Conservation (phyloP, 1,139 yeast species). For the Suzukiozyma palmioleophila region DNA sequence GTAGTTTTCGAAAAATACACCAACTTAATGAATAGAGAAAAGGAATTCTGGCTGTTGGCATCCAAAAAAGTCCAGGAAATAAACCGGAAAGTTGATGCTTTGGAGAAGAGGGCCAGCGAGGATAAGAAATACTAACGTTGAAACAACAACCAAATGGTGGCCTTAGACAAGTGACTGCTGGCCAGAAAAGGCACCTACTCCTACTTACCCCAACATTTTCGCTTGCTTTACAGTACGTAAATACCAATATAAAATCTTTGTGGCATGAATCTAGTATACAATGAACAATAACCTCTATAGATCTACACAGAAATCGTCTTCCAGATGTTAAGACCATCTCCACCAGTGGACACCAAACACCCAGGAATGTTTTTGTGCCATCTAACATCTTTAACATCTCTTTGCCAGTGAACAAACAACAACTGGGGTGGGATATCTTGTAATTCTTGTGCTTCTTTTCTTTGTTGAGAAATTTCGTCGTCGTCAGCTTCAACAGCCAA, state of each 20-base stretch:
- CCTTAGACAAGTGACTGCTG: neutral
- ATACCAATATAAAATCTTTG: neutral
- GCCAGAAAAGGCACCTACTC: neutral
- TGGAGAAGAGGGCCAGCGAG: conserved; percentile 5
- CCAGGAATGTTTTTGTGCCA: conserved; percentile 99
- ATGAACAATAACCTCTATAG: neutral
- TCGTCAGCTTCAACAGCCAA: conserved; percentile 96
- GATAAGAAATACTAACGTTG: conserved; percentile 8
- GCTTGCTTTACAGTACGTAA: neutral
- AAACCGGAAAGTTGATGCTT: conserved; percentile 1
- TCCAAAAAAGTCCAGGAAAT: conserved; percentile 13
- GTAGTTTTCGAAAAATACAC: conserved; percentile 25
- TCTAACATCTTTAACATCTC: conserved; percentile 93
- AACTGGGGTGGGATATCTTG: conserved; percentile 94
- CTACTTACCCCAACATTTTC: neutral
- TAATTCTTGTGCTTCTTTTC: conserved; percentile 67
- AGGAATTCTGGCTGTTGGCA: conserved; percentile 22
- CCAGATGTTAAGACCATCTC: conserved; percentile 93
- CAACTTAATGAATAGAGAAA: conserved; percentile 17
- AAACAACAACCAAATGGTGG: neutral
- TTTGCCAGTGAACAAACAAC: conserved; percentile 97
- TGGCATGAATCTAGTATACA: neutral
- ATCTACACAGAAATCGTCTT: conserved; percentile 83
- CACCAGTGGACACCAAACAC: conserved; percentile 88
- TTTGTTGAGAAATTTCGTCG: conserved; percentile 82